Conservation (phyloP, 1,139 yeast genomes). For the Arxiozyma bovina region DNA sequence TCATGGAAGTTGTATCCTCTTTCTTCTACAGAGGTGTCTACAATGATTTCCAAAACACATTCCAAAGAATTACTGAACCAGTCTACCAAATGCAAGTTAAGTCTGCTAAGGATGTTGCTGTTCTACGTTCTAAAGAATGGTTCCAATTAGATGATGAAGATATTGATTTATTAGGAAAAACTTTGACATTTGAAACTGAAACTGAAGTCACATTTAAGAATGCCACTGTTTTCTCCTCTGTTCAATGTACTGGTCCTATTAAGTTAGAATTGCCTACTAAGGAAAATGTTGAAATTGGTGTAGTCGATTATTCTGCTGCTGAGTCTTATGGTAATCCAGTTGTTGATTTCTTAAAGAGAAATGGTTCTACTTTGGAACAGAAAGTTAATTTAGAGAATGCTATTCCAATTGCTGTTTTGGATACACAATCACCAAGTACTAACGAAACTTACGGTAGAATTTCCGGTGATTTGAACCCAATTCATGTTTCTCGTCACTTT, state of each 20-base stretch:
- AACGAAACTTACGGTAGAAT: conserved; percentile 96
- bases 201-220: conserved; percentile 76
- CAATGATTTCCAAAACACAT: conserved; percentile 81
- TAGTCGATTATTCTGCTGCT: conserved; percentile 84
- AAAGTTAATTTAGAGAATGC: conserved; percentile 84
- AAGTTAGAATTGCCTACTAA: conserved; percentile 85
- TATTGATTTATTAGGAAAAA: conserved; percentile 65
- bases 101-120: conserved; percentile 84
- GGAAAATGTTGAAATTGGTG: conserved; percentile 81
- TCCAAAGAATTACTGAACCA: conserved; percentile 79
- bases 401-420: conserved; percentile 68
- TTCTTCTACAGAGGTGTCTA: conserved; percentile 95
- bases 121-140: conserved; percentile 94
- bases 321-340: conserved; percentile 96
- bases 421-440: conserved; percentile 48
- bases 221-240: conserved; percentile 67
- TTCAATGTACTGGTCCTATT: conserved; percentile 77
- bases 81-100: conserved; percentile 72
- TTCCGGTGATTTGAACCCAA: conserved; percentile 97
- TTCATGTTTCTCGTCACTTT: conserved; percentile 92
- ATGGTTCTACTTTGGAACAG: conserved; percentile 90
- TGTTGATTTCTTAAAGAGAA: conserved; percentile 81
- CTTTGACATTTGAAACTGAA: conserved; percentile 82
- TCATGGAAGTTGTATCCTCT: conserved; percentile 89
- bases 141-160: conserved; percentile 68